These are phyloP conservation scores for Uromyces viciae-fabae DNA, from an alignment of 1,284 basidiomycete genomes.

Conservation along the genomic window DNA sequence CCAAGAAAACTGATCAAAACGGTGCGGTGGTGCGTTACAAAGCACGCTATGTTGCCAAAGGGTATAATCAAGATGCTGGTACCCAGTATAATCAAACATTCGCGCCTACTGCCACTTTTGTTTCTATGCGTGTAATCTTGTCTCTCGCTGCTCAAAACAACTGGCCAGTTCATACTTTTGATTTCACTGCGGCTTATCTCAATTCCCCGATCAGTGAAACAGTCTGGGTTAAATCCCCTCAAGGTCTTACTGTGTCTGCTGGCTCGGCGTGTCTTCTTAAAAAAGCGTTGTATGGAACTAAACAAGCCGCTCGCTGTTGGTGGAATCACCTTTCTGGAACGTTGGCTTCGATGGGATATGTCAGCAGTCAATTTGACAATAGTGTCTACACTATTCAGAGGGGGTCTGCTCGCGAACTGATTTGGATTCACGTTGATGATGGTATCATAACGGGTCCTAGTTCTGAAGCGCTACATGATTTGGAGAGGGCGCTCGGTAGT, in stretches of 20 bases:
- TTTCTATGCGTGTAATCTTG: background rate
- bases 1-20: constrained; percentile 14
- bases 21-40: constrained; percentile 32
- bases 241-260: background rate
- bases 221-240: background rate
- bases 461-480: background rate
- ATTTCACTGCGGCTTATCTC: constrained; percentile 22
- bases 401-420: background rate
- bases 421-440: constrained; percentile 34
- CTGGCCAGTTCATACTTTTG: constrained; percentile 24
- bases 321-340: background rate
- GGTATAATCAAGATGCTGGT: constrained; percentile 40
- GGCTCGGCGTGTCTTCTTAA: background rate
- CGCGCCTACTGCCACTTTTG: constrained; percentile 32
- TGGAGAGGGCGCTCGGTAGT: background rate
- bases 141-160: background rate
- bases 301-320: background rate
- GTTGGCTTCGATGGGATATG: background rate
- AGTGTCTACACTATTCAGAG: background rate
- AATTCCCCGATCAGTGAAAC: constrained; percentile 10
- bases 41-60: constrained; percentile 46
- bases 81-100: constrained; percentile 45
- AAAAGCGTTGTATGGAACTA: constrained; percentile 13
- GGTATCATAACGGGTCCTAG: background rate
- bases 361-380: background rate